These are phyloP conservation scores for Ulmus americana DNA, from an alignment of 331 rosid genomes.

Conservation along the genomic window DNA sequence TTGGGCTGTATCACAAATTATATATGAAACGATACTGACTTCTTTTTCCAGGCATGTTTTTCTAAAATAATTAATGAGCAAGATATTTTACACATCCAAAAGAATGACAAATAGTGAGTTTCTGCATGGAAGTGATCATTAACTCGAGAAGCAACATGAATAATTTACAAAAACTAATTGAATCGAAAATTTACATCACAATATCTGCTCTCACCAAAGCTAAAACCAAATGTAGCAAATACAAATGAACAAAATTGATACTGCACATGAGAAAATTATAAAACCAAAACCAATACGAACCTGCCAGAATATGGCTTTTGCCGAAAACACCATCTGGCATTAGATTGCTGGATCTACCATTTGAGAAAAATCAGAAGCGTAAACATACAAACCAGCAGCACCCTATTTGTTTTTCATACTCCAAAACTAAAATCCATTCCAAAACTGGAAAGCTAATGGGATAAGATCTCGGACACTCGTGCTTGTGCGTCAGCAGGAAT, in stretches of 20 bases:
- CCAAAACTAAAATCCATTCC: neutral
- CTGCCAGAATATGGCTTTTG: neutral
- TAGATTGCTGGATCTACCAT: constrained; percentile 13
- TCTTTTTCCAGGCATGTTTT: neutral
- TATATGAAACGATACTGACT: neutral
- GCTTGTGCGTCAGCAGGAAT: constrained; percentile 73
- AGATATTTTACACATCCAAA: neutral
- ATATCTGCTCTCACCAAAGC: constrained; percentile 9
- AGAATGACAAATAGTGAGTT: neutral
- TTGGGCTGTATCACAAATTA: neutral
- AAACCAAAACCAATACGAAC: neutral
- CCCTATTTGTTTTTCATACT: neutral
- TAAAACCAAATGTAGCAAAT: neutral
- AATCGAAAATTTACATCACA: constrained; percentile 22
- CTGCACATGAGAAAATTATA: constrained; percentile 23
- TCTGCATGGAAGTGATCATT: no score
- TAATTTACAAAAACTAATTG: constrained; percentile 19
- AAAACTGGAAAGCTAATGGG: constrained; percentile 32
- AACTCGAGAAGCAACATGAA: neutral
- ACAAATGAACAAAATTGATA: constrained; percentile 17
- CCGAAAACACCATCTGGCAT: neutral
- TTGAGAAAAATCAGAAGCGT: neutral
- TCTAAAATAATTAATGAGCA: neutral
- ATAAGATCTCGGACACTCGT: constrained; percentile 59
- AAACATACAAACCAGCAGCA: neutral